Conservation (phyloP, 177 flowering plant genomes). For the Telopea speciosissima region DNA sequence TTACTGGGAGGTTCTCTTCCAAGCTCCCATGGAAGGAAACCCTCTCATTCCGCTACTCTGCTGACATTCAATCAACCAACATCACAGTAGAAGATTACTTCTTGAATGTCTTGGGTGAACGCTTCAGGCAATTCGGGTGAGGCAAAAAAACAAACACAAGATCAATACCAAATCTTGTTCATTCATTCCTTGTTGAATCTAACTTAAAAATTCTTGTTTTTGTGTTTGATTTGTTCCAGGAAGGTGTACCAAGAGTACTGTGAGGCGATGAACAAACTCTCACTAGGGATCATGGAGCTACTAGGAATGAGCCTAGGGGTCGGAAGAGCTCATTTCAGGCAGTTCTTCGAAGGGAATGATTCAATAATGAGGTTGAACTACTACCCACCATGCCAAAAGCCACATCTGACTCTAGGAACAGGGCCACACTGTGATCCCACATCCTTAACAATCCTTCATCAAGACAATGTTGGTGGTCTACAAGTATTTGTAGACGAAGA, state of each 20-base stretch:
- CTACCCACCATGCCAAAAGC: constrained; percentile 59
- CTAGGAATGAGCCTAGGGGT: constrained; percentile 53
- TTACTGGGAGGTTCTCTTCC: constrained; percentile 70
- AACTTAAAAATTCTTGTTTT: too few relatives aligned
- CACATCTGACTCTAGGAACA: constrained; percentile 52
- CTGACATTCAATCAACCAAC: constrained; percentile 1
- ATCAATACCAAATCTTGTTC: too few relatives aligned
- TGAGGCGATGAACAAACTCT: constrained; percentile 44
- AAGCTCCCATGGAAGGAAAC: constrained; percentile 95
- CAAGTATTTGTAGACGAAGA: constrained; percentile 46
- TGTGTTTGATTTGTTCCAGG: constrained; percentile 16
- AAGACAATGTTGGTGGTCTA: constrained; percentile 56
- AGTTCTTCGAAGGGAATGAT: constrained; percentile 46
- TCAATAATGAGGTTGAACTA: constrained; percentile 56
- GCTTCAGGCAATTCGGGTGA: constrained; percentile 44
- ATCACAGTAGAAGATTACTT: constrained; percentile 38
- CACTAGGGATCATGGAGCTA: constrained; percentile 56
- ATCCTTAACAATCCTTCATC: constrained; percentile 60
- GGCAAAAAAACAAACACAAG: not conserved
- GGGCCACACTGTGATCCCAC: constrained; percentile 76
- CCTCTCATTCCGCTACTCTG: constrained; percentile 52
- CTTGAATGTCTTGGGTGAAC: constrained; percentile 31
- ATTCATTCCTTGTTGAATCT: too few relatives aligned
- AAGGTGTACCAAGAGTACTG: constrained; percentile 49
- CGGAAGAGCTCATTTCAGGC: constrained; percentile 27